Evolutionary conservation across 129 eudicot genomes (phyloP).

Genomic region (Flaveria brownii): DNA sequence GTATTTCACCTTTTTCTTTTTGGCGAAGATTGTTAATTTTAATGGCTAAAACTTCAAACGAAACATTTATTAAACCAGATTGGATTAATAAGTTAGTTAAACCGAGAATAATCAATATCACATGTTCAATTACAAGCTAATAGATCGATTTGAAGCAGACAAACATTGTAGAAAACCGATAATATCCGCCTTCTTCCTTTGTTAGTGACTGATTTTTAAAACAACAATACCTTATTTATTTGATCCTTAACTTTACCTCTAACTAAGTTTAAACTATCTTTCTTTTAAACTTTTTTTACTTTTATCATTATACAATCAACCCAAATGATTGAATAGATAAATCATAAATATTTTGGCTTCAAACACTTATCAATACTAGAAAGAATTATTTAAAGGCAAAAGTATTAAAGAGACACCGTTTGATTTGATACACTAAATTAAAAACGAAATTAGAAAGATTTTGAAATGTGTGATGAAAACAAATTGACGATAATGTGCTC

Average conservation of each 20-base stretch:
- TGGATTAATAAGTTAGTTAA: neutral
- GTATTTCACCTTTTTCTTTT: neutral
- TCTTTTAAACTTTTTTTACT: no score
- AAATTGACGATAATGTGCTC: constrained; percentile 15
- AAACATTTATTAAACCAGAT: neutral
- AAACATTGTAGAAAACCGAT: neutral
- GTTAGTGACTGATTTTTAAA: no score
- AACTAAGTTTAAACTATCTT: no score
- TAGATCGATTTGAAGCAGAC: neutral
- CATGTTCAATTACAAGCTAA: neutral
- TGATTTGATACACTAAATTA: neutral
- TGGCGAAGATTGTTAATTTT: neutral
- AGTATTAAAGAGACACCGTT: neutral
- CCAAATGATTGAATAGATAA: no score
- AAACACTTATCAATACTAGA: neutral
- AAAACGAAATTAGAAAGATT: neutral
- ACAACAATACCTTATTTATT: no score
- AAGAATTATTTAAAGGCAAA: neutral
- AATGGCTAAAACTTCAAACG: neutral
- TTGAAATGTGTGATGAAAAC: neutral
- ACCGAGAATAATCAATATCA: neutral
- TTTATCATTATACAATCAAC: no score
- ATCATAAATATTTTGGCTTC: no score
- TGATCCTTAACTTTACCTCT: no score
- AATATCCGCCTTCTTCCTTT: neutral